A percentile compares a stretch with the other conserved stretches of the same genome.
These are phyloP conservation scores for Boletellus deceptivus DNA, from an alignment of 1,284 basidiomycete species.

Conservation along the genomic window DNA sequence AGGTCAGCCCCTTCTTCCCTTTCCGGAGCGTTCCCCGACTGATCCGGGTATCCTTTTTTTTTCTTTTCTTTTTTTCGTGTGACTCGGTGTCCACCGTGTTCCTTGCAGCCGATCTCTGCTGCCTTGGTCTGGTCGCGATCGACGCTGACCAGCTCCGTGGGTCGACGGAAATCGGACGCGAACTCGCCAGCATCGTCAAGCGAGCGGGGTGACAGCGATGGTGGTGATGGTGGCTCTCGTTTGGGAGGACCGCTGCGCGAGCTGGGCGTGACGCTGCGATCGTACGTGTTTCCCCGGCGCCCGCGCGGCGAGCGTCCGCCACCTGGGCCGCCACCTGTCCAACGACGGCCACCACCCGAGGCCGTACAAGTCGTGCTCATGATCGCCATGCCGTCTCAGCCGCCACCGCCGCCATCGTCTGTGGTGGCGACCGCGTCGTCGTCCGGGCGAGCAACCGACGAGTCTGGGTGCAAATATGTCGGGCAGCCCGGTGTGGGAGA, in stretches of 20 bases:
- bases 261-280: constrained; percentile 6
- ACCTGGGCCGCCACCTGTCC: constrained; percentile 4
- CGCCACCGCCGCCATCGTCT: background rate
- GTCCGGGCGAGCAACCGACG: background rate
- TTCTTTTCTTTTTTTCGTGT: background rate
- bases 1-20: constrained; percentile 18
- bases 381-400: constrained; percentile 33
- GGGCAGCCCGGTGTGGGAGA: constrained; percentile 18
- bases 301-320: constrained; percentile 1
- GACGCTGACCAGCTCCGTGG: background rate
- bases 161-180: constrained; percentile 27
- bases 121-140: constrained; percentile 20
- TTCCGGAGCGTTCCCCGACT: background rate
- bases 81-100: no score
- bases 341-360: constrained; percentile 12
- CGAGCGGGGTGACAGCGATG: background rate
- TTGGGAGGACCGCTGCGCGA: constrained; percentile 51
- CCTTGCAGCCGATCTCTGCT: constrained; percentile 20
- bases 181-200: background rate
- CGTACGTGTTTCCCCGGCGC: constrained; percentile 6
- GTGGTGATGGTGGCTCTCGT: background rate
- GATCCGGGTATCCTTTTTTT: background rate
- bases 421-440: background rate
- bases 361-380: constrained; percentile 33
- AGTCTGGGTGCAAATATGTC: background rate